Base-by-base conservation (phyloP, 331 rosid species). In the Dryas integrifolia region DNA sequence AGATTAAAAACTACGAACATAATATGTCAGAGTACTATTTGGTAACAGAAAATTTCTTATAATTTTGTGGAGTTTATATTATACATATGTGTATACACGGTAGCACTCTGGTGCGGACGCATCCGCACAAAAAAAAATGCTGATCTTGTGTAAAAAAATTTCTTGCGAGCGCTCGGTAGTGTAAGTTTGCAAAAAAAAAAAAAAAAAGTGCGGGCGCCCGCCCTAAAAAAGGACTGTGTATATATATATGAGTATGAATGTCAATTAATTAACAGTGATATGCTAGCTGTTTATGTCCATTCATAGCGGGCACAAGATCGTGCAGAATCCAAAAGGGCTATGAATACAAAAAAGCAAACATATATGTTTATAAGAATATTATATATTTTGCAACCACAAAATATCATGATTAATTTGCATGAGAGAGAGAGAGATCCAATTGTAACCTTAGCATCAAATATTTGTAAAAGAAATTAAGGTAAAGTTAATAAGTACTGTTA, bases 351-450 rank as follows among this genome's bases (percentile, higher is more conserved):
- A 80, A 76, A 65, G 83, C 80, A 69, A 67, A 76, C 41, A 4
- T 71, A n/a, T 62, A 44, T 44, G 43, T 44, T 70, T 40, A 46
- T n/a, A 35, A 14, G 69, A 76, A 21, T 48, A 79, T 66, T 69
- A 15, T 72, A 62, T 30, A 76, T 73, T 77, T 72, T 21, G 48
- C 41, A 65, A 56, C 38, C 57, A 70, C 63, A 77, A n/a, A 58
- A 44, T 74, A 73, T 77, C 75, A 73, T 74, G 78, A 78, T 81
- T 21, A 21, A 21, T 78, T 84, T 80, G 78, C 87, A 78, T 76
- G 47, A 72, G 81, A 58, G 45, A 62, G 47, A 56, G 30, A 45
- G 67, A 64, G 76, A 77, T 47, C 84, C 58, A 70, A 63, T 60
- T 80, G 48, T 65, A 6, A 79, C 59, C 47, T 49, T 58, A 47